These are phyloP conservation scores for Cutaneotrichosporon sp. DNA, from an alignment of 1,284 basidiomycete genomes.

Conservation along the genomic window DNA sequence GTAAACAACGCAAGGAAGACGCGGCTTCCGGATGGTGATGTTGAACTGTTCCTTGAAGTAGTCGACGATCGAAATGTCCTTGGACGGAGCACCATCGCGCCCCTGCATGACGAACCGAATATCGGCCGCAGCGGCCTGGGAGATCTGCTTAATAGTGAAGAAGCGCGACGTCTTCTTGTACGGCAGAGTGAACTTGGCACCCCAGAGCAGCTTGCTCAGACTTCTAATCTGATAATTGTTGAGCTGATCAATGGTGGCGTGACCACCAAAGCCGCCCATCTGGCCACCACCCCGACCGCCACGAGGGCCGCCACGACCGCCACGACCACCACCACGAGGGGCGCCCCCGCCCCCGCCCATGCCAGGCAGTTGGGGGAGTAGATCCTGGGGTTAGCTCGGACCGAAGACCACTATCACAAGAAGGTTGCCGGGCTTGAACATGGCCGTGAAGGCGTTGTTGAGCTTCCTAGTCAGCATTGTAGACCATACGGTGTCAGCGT, in stretches of 20 bases:
- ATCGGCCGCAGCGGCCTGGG: conserved; percentile 36
- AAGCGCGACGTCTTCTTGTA: conserved; percentile 32
- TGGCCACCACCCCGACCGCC: conserved; percentile 11
- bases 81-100: conserved; percentile 40
- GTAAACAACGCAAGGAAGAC: conserved; percentile 48
- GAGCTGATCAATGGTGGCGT: conserved; percentile 31
- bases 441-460: conserved; percentile 52
- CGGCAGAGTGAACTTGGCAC: conserved; percentile 44
- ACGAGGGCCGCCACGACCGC: conserved; percentile 30
- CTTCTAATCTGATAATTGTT: conserved; percentile 33
- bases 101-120: conserved; percentile 45
- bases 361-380: conserved; percentile 39
- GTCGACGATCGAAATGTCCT: conserved; percentile 38
- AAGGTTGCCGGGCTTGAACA: conserved; percentile 46
- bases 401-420: conserved; percentile 24
- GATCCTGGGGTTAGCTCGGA: conserved; percentile 27
- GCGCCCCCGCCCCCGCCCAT: conserved; percentile 35
- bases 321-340: conserved; percentile 23
- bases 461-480: conserved; percentile 23
- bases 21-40: conserved; percentile 41
- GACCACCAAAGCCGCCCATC: conserved; percentile 24
- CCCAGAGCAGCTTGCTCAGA: conserved; percentile 43
- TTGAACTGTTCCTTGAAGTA: conserved; percentile 52
- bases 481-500: not conserved
- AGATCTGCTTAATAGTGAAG: conserved; percentile 42